A percentile compares a stretch with the other conserved stretches of the same genome.
Conservation (phyloP, 176 grass and related monocot species). For the Rhynchospora breviuscula region DNA sequence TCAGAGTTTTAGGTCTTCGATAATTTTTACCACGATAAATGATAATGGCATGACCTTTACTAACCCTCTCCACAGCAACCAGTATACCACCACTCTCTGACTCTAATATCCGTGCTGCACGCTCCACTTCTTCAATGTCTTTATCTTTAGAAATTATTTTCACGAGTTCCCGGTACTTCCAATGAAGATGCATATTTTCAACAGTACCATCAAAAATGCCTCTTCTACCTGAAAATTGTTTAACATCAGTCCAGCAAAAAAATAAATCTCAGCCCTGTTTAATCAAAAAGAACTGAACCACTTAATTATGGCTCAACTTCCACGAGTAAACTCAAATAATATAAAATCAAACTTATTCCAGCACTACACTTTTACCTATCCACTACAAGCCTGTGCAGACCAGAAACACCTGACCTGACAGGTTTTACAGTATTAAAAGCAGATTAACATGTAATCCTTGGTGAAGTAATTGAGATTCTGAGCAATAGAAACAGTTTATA, state of each 20-base stretch:
- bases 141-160: conserved; percentile 89
- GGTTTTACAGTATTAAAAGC: not conserved
- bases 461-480: not conserved
- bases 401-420: conserved; percentile 10
- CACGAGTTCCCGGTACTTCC: conserved; percentile 90
- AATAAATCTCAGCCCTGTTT: not conserved
- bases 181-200: conserved; percentile 97
- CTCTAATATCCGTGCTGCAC: conserved; percentile 61
- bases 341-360: not conserved
- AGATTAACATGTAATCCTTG: not conserved
- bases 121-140: conserved; percentile 51
- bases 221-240: conserved; percentile 59
- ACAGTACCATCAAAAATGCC: conserved; percentile 91
- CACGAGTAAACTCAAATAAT: not conserved
- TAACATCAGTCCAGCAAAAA: not conserved
- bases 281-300: not conserved
- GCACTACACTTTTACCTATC: not conserved
- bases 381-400: not conserved
- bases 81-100: conserved; percentile 89
- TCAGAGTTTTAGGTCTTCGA: conserved; percentile 56
- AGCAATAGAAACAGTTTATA: conserved; percentile 7
- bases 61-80: conserved; percentile 74
- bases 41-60: conserved; percentile 91
- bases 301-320: not conserved
- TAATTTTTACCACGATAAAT: conserved; percentile 94